These are phyloP conservation scores for Populus pruinosa DNA, from an alignment of 345 rosid species.

Conservation along the genomic window DNA sequence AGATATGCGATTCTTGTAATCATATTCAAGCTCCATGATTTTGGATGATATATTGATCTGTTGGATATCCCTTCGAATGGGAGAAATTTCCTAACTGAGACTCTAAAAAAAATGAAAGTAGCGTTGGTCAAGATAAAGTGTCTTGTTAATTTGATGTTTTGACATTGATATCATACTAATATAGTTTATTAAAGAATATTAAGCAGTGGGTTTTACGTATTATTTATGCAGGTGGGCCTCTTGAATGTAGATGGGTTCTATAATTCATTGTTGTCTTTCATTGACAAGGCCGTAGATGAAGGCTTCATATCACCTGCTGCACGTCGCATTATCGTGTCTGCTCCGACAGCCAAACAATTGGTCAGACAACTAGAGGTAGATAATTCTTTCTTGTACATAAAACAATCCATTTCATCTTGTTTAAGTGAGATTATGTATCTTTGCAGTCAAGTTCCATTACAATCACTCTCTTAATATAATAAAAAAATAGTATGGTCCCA, in stretches of 20 bases:
- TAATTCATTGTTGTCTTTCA: conserved; percentile 73
- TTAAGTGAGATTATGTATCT: neutral
- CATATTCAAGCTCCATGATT: conserved; percentile 18
- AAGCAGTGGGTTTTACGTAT: neutral
- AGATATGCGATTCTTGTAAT: conserved; percentile 20
- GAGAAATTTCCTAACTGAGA: conserved; percentile 3
- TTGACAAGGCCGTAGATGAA: conserved; percentile 94
- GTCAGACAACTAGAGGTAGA: conserved; percentile 84
- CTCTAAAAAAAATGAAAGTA: neutral
- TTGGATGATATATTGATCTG: neutral
- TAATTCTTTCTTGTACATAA: neutral
- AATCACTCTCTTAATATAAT: neutral
- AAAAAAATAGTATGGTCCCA: neutral
- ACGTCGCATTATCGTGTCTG: conserved; percentile 82
- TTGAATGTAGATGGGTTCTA: conserved; percentile 92
- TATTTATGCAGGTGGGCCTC: conserved; percentile 68
- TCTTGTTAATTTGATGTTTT: neutral
- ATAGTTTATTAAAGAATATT: neutral
- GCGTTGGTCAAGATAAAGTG: conserved; percentile 21
- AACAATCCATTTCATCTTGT: neutral
- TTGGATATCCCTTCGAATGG: conserved; percentile 26
- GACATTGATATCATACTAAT: neutral
- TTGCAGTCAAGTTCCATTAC: neutral
- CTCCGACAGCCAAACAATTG: conserved; percentile 74
- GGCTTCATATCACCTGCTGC: conserved; percentile 82